Conservation (phyloP, 2,329 filamentous ascomycete species). For the Monilinia polystroma region DNA sequence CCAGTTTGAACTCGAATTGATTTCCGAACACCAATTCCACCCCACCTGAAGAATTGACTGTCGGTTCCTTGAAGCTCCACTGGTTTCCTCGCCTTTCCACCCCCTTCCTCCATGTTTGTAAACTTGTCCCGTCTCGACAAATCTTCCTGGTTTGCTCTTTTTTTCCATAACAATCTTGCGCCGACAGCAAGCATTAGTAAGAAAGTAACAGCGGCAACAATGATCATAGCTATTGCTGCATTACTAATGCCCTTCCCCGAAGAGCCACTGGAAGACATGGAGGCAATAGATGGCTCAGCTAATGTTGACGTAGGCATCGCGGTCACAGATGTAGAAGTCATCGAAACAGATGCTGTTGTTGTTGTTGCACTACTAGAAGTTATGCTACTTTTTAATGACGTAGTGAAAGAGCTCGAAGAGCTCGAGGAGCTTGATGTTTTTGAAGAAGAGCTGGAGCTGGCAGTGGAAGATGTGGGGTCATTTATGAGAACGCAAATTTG, state of each 20-base stretch:
- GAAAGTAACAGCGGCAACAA: slow-evolving; percentile 1
- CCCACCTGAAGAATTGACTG: slow-evolving; percentile 18
- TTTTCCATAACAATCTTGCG: slow-evolving; percentile 3
- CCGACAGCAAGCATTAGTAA: slow-evolving; percentile 13
- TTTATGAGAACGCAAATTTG: slow-evolving; percentile 21
- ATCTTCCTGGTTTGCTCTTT: neutral
- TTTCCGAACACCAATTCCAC: slow-evolving; percentile 17
- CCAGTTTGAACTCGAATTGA: slow-evolving; percentile 7
- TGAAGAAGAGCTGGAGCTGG: slow-evolving; percentile 13
- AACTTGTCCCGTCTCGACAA: slow-evolving; percentile 1
- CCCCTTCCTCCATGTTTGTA: slow-evolving; percentile 16
- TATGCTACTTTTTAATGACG: slow-evolving; percentile 8
- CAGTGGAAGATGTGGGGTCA: slow-evolving; percentile 14
- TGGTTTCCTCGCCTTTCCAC: neutral
- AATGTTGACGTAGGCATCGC: slow-evolving; percentile 1
- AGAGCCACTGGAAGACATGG: neutral
- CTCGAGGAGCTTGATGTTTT: slow-evolving; percentile 7
- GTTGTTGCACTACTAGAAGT: slow-evolving; percentile 1
- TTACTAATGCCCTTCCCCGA: slow-evolving; percentile 1
- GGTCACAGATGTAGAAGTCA: slow-evolving; percentile 5
- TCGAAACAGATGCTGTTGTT: neutral
- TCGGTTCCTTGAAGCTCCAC: slow-evolving; percentile 17
- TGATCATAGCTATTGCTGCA: slow-evolving; percentile 17
- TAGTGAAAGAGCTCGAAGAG: slow-evolving; percentile 6
- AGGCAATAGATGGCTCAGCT: neutral